Conservation (phyloP, 768 basidiomycete genomes). For the Russula olivacea region DNA sequence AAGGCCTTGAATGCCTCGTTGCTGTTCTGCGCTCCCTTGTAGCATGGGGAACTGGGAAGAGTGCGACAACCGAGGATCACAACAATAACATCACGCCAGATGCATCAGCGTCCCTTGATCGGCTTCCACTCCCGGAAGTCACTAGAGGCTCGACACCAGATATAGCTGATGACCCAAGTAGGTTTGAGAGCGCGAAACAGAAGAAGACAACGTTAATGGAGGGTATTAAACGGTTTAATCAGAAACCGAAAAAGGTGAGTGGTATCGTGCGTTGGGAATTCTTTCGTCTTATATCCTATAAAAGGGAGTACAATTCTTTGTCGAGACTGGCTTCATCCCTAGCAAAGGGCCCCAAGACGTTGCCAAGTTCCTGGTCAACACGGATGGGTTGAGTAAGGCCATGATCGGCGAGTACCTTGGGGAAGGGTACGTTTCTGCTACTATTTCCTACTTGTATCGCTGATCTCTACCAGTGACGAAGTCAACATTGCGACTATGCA, state of each 20-base stretch:
- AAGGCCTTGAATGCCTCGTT: conserved; percentile 92
- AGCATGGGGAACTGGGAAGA: conserved; percentile 71
- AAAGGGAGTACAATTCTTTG: conserved; percentile 83
- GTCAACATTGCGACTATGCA: conserved; percentile 93
- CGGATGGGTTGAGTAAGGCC: conserved; percentile 90
- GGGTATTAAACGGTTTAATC: conserved; percentile 96
- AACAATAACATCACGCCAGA: conserved; percentile 42
- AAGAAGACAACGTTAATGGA: conserved; percentile 92
- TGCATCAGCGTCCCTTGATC: conserved; percentile 48
- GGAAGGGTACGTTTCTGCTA: conserved; percentile 67
- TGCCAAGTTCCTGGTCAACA: conserved; percentile 76
- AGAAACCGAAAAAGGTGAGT: conserved; percentile 92
- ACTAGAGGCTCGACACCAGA: conserved; percentile 75
- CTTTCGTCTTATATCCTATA: conserved; percentile 2
- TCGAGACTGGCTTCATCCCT: conserved; percentile 83
- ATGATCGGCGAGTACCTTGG: conserved; percentile 98
- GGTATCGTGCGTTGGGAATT: not conserved
- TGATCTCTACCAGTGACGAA: conserved; percentile 56
- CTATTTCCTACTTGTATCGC: not conserved
- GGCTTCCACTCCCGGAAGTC: conserved; percentile 40
- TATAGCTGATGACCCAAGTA: conserved; percentile 78
- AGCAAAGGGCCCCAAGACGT: conserved; percentile 68
- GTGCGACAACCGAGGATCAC: conserved; percentile 39
- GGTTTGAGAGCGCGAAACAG: conserved; percentile 93
- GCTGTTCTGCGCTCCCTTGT: conserved; percentile 86